Conservation (phyloP, 768 basidiomycete genomes). For the Phlegmacium glaucopus region DNA sequence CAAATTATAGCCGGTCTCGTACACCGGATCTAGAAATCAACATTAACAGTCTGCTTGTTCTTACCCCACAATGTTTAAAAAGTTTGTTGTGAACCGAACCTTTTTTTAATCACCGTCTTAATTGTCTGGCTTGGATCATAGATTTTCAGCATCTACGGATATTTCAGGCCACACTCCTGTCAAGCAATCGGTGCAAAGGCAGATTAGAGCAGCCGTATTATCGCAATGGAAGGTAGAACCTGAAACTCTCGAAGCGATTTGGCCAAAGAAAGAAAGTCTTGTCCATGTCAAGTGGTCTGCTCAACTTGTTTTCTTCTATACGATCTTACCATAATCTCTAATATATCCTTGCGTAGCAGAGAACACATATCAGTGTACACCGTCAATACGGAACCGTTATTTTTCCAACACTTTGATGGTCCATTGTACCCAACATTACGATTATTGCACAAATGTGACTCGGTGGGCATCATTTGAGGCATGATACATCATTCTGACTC, state of each 20-base stretch:
- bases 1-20: too few relatives aligned
- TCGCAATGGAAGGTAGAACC: conserved; percentile 81
- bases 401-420: conserved; percentile 97
- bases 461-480: background rate
- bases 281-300: conserved; percentile 92
- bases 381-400: conserved; percentile 79
- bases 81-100: conserved; percentile 38
- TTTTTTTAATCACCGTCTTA: conserved; percentile 4
- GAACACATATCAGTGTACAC: conserved; percentile 95
- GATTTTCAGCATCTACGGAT: conserved; percentile 74
- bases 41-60: background rate
- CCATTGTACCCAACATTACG: conserved; percentile 87
- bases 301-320: conserved; percentile 5
- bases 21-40: background rate
- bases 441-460: conserved; percentile 87
- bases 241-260: conserved; percentile 84
- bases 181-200: conserved; percentile 90
- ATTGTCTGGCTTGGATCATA: conserved; percentile 28
- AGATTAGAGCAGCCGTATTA: conserved; percentile 76
- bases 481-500: conserved; percentile 5
- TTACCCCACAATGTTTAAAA: conserved; percentile 62
- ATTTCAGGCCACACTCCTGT: conserved; percentile 87
- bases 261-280: conserved; percentile 98
- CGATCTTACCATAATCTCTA: background rate
- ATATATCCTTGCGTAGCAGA: conserved; percentile 55